Base-by-base conservation (phyloP, 768 basidiomycete species). In the Phlegmacium glaucopus region DNA sequence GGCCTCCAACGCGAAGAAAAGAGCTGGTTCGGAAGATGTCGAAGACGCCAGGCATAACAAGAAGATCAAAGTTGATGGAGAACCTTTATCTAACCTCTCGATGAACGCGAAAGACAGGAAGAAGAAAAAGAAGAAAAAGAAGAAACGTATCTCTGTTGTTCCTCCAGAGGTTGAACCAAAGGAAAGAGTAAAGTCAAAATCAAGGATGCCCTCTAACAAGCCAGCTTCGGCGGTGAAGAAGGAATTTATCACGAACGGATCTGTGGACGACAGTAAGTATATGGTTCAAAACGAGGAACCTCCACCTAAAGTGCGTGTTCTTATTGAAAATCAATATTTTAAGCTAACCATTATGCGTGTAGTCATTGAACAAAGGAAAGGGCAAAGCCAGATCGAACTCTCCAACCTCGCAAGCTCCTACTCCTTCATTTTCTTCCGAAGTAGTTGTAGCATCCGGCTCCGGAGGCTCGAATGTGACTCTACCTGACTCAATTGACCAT, bases 281-380 rank as follows among this genome's bases (percentile, higher is more conserved):
- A 18, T 37, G 17, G 42, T 15, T 17, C 36, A 51, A 18, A 48
- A 39, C 13, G 50, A 52, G 22, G 45, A 51, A 16, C 46, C 42
- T 8, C 22, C 22, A 5, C 22, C 22, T 22, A 22, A 22, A 22
- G 50, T 51, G n/a, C 42, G 44, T 17, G 35, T 42, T 4, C 18
- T 51, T 9, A 62, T 56, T 39, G 64, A 59, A 41, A 8, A 27
- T 17, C 30, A 2, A 11, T 34, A n/a, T 29, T 49, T 15, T 44
- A 8, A 45, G 15, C 15, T 47, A 28, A 40, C 43, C 35, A 18
- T 40, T 28, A 50, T 25, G 17, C 12, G n/a, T 13, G 26, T 36
- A 69, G 60, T 59, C 56, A n/a, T 58, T 54, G 4, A 66, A 65
- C 49, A 74, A 76, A 51, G 71, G 71, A 37, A 74, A 76, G 48